A percentile compares a stretch with the other conserved stretches of the same genome.
Evolutionary conservation across 1,284 basidiomycete genomes (phyloP).

Genomic region (Ceratobasidium sp.): DNA sequence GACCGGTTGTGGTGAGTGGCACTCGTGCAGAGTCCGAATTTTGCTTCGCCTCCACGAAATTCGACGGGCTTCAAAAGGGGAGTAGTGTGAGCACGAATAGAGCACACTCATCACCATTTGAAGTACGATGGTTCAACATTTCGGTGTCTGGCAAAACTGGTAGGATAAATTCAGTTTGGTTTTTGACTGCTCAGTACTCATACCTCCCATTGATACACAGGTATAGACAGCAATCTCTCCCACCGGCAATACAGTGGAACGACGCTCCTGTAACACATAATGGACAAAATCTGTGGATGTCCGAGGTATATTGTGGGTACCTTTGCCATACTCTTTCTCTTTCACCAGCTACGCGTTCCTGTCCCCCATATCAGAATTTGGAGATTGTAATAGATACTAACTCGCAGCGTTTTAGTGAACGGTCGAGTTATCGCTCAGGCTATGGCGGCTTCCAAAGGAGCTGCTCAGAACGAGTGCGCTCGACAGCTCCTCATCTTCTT

Average conservation of each 20-base stretch:
- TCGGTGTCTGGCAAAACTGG: slow-evolving; percentile 34
- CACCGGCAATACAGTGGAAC: slow-evolving; percentile 11
- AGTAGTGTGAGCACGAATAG: not conserved
- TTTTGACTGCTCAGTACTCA: not conserved
- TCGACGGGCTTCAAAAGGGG: not conserved
- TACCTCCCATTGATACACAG: not conserved
- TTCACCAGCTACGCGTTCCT: too few species aligned
- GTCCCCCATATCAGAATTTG: too few species aligned
- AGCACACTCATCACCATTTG: not conserved
- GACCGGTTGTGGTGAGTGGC: too few species aligned
- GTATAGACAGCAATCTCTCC: slow-evolving; percentile 29
- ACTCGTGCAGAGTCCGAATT: too few species aligned
- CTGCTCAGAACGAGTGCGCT: slow-evolving; percentile 31
- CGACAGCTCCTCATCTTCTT: slow-evolving; percentile 29
- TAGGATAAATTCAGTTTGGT: not conserved
- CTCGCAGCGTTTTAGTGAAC: not conserved
- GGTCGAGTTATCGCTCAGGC: slow-evolving; percentile 7
- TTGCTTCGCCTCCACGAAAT: not conserved
- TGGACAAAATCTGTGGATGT: slow-evolving; percentile 10
- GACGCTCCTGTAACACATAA: slow-evolving; percentile 8
- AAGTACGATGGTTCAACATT: slow-evolving; percentile 20
- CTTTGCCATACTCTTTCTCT: not conserved
- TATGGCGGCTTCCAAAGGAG: slow-evolving; percentile 9
- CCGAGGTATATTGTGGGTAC: slow-evolving; percentile 16
- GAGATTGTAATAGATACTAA: not conserved